phyloP scores from a whole-genome alignment of 805 yeast species.

The Hanseniaspora lindneri region DNA sequence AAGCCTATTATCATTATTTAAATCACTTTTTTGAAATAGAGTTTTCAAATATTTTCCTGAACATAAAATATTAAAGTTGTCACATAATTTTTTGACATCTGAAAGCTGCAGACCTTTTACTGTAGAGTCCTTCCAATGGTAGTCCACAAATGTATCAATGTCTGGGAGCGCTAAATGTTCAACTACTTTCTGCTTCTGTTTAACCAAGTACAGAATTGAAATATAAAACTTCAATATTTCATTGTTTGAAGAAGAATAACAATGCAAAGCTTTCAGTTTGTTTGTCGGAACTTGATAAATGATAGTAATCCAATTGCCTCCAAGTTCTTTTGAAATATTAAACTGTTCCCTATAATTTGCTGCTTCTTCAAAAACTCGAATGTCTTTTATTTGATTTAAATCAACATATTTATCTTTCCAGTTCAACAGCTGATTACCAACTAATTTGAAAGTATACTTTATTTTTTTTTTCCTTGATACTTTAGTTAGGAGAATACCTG shows the following conservation, averaged over 20 bases:
- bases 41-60: slow-evolving; percentile 39
- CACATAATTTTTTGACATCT: slow-evolving; percentile 55
- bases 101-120: slow-evolving; percentile 43
- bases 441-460: slow-evolving; percentile 21
- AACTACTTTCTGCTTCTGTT: slow-evolving; percentile 50
- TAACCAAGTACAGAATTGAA: slow-evolving; percentile 44
- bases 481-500: slow-evolving; percentile 23
- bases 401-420: slow-evolving; percentile 28
- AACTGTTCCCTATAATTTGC: slow-evolving; percentile 77
- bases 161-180: slow-evolving; percentile 50
- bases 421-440: slow-evolving; percentile 20
- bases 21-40: slow-evolving; percentile 46
- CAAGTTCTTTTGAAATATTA: slow-evolving; percentile 53
- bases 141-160: slow-evolving; percentile 45
- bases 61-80: slow-evolving; percentile 60
- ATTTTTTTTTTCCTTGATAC: slow-evolving; percentile 26
- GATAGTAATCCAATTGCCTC: slow-evolving; percentile 66
- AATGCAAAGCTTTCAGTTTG: slow-evolving; percentile 66
- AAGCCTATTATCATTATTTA: slow-evolving; percentile 38
- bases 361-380: slow-evolving; percentile 53
- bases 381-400: slow-evolving; percentile 28
- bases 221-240: slow-evolving; percentile 45
- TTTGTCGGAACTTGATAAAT: slow-evolving; percentile 51
- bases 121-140: slow-evolving; percentile 42
- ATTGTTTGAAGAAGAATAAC: slow-evolving; percentile 46